phyloP scores from a whole-genome alignment of 148 eudicot species.

The Rhododendron kiyosumense region DNA sequence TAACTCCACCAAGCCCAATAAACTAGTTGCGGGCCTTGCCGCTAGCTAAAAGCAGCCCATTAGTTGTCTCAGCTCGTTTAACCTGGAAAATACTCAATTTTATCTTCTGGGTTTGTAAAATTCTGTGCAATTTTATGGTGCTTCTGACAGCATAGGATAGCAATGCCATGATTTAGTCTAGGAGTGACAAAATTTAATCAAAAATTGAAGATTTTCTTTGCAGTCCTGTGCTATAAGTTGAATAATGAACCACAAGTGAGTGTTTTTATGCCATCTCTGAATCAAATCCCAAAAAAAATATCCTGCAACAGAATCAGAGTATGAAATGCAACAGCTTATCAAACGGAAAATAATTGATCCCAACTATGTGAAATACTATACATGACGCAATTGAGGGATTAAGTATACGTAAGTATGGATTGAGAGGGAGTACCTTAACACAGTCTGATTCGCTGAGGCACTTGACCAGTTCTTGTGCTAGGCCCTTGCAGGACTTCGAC shows the following conservation, averaged over 20 bases:
- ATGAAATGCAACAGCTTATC: constrained; percentile 1
- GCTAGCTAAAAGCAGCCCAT: background rate
- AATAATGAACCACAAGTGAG: background rate
- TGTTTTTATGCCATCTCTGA: background rate
- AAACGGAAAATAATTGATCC: background rate
- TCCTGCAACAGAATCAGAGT: background rate
- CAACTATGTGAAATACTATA: background rate
- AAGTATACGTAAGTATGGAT: background rate
- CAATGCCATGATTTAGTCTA: background rate
- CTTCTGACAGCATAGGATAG: background rate
- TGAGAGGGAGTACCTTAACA: constrained; percentile 40
- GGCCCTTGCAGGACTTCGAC: constrained; percentile 94
- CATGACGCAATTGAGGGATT: background rate
- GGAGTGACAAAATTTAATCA: background rate
- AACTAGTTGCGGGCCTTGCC: background rate
- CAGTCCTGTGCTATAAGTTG: background rate
- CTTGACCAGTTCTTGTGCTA: constrained; percentile 79
- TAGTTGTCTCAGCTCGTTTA: background rate
- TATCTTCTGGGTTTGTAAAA: background rate
- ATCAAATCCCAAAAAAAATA: background rate
- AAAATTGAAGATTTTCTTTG: background rate
- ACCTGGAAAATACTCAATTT: background rate
- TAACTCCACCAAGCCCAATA: background rate
- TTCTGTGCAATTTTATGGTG: background rate
- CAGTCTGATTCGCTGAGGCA: constrained; percentile 92